Base-by-base conservation (phyloP, 345 rosid species). In the Corchorus olitorius region DNA sequence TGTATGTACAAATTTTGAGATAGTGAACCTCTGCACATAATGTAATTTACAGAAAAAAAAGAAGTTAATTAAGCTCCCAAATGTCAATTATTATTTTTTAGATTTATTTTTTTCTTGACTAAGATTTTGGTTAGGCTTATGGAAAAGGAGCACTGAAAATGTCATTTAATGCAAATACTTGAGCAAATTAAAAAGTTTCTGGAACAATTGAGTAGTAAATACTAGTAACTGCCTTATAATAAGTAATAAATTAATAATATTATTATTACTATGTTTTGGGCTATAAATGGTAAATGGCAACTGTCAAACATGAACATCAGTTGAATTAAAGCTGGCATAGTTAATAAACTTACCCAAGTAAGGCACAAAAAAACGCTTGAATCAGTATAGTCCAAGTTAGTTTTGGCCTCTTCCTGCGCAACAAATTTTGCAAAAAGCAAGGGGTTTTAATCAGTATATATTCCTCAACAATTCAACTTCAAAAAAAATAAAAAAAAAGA, bases 291-390 rank as follows among this genome's bases (percentile, higher is more conserved):
- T n/a, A 55, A 8, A 27, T 55, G 34, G 14, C 9, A 62, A 34
- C 66, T 2, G 19, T 27, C 27, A 33, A 41, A 61, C 64, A 60
- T 60, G 20, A 55, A 20, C 19, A 16, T 27, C 6, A 10, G 15
- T 59, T 59, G 1, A 22, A 59, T 19, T 5, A 19, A 56, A 45
- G 1, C 50, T 49, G 73, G 58, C 43, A 4, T 17, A 49, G 50
- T 8, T 45, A 45, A 52, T 16, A 69, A 62, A n/a, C 43, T 55
- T 78, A 90, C 94, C 90, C 94, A 35, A 87, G 45, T 55, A 79
- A 37, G 8, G 88, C 92, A 27, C 84, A 82, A 35, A 89, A 79
- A 77, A 87, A 80, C 12, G 88, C 85, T 76, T 79, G 87, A 50
- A 81, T 66, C 11, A 84, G 70, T 8, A 91, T 59, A 17, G 33